Percentiles rank a stretch among this genome's conserved stretches.
Evolutionary conservation across 805 yeast genomes (phyloP).

Genomic region (Dipodascus geniculatus): DNA sequence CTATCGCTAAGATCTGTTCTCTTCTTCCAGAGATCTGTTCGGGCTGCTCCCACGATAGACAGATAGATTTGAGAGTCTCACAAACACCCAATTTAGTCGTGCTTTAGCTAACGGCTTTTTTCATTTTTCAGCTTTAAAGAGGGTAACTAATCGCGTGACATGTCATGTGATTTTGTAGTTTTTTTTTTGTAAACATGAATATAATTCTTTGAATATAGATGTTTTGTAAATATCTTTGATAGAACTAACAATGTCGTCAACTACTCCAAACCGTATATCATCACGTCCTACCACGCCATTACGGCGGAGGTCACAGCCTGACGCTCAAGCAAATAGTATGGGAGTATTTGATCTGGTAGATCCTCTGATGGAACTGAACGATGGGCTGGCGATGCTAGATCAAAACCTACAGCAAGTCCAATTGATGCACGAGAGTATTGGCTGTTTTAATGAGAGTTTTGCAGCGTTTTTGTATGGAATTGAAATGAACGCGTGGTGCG

Average conservation of each 20-base stretch:
- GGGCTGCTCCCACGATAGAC: too few species aligned
- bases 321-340: background rate
- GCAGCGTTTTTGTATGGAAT: constrained; percentile 69
- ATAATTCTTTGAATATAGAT: too few species aligned
- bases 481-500: constrained; percentile 80
- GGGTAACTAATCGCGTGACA: too few species aligned
- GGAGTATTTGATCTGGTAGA: background rate
- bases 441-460: constrained; percentile 64
- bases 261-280: background rate
- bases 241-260: background rate
- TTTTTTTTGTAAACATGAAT: too few species aligned
- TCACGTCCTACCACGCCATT: constrained; percentile 1
- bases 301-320: background rate
- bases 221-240: too few species aligned
- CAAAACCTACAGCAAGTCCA: constrained; percentile 46
- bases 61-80: too few species aligned
- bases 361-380: constrained; percentile 21
- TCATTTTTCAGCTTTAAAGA: too few species aligned
- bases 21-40: too few species aligned
- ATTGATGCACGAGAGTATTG: constrained; percentile 46
- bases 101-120: too few species aligned
- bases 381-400: constrained; percentile 37
- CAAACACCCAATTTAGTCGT: too few species aligned
- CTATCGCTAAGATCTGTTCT: too few species aligned
- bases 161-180: too few species aligned